Percentiles rank a stretch among this genome's conserved stretches.
phyloP scores from a whole-genome alignment of 352 stramenopile genomes.

The Phytophthora cajani region DNA sequence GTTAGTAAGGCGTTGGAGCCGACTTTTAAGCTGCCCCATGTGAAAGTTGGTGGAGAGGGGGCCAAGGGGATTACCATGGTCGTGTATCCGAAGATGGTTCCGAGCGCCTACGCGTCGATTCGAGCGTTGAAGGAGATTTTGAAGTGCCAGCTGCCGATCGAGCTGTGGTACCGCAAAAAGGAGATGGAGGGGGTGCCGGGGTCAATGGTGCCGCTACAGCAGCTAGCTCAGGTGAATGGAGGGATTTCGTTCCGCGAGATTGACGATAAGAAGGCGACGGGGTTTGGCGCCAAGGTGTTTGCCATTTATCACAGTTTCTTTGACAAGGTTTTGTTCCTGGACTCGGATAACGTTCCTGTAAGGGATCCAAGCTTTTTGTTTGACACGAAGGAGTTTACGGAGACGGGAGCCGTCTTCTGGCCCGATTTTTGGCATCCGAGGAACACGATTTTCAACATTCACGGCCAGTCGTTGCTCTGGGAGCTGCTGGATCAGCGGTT shows the following conservation, averaged over 20 bases:
- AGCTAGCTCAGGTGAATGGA: conserved; percentile 1
- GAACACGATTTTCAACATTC: conserved; percentile 71
- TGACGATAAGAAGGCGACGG: conserved; percentile 36
- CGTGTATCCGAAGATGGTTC: conserved; percentile 60
- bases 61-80: conserved; percentile 60
- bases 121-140: conserved; percentile 38
- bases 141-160: conserved; percentile 51
- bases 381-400: conserved; percentile 39
- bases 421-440: conserved; percentile 73
- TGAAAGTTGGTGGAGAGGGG: not conserved
- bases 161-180: conserved; percentile 54
- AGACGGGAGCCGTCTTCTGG: conserved; percentile 71
- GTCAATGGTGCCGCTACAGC: conserved; percentile 25
- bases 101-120: conserved; percentile 52
- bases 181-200: conserved; percentile 37
- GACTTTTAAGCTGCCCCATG: conserved; percentile 24
- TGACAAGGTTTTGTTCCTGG: conserved; percentile 60
- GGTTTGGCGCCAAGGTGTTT: conserved; percentile 63
- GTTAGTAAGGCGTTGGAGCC: conserved; percentile 18
- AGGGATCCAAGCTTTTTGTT: conserved; percentile 71
- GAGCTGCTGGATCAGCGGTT: conserved; percentile 51
- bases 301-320: conserved; percentile 59
- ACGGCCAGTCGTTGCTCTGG: conserved; percentile 60
- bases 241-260: conserved; percentile 40
- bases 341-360: conserved; percentile 66